Conservation (phyloP, 129 eudicot genomes). For the Centaurea solstitialis region DNA sequence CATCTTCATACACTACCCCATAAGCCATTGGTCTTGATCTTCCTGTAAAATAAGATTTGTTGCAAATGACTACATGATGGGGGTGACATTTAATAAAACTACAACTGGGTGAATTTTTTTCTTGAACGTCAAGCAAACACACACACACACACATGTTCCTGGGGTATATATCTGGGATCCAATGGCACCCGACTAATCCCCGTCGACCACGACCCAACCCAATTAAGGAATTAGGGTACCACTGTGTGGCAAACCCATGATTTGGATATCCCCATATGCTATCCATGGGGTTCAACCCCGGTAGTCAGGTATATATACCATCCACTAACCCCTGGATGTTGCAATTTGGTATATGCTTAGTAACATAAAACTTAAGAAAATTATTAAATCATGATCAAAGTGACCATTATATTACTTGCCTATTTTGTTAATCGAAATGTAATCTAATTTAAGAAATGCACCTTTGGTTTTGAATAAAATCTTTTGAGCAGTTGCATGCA, state of each 20-base stretch:
- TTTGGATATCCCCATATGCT: no score
- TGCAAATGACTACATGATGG: background rate
- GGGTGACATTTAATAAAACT: background rate
- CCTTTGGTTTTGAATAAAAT: conserved; percentile 19
- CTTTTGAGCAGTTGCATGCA: conserved; percentile 12
- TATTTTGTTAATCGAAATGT: background rate
- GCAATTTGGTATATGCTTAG: background rate
- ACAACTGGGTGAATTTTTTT: no score
- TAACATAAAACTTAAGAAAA: background rate
- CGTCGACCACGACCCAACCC: no score
- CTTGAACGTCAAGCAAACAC: no score
- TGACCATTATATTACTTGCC: background rate
- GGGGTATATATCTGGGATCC: no score
- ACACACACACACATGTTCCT: no score
- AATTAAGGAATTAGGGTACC: no score
- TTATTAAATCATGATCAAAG: background rate
- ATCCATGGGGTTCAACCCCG: no score
- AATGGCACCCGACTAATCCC: no score
- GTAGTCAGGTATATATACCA: no score
- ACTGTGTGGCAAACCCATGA: no score
- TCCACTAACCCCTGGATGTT: no score
- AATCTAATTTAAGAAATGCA: background rate
- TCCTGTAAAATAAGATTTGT: background rate
- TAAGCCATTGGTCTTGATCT: background rate
- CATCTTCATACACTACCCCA: background rate